Evolutionary conservation across 306 rosid genomes (phyloP), one percentile per base, ranked within the genome.

Genomic region (Trichosanthes truncata): DNA sequence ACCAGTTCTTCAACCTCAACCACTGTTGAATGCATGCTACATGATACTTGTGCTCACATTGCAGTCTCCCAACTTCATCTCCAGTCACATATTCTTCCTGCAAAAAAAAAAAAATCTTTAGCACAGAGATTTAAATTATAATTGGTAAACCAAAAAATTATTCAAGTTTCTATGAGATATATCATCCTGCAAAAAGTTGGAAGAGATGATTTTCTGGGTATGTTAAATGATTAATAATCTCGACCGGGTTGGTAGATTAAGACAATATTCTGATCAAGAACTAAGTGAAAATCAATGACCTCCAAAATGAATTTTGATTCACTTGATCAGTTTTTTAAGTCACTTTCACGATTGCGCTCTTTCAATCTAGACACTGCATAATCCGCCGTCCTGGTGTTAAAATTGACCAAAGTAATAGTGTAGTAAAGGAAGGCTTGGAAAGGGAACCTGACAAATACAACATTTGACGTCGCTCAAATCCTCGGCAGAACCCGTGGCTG

Each of bases 1-100:
- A 96, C 98, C 99, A 96, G 79, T 91, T 96, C 96, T 96, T 96
- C 36, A 89, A 76, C 83, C 89, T 85, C 78, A 96, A 83, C 99
- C 99, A 96, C 45, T 93, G 94, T 77, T 89, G 92, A 86, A 93
- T 77, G 84, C 99, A 96, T 29, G 5, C 86, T 33, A 38, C 67
- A 78, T 93, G 99, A 87, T 86, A 93, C 63, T 80, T 83, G 74
- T 96, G 99, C 84, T 89, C 91, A 40, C 99, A 96, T 55, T 55
- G 79, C 84, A 96, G 80, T 63, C 89, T 85, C 59, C 96, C 99
- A 51, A 96, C 60, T 83, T 90, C 92, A 74, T 96, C 99, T 62
- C 88, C 93, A 59, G 11, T 89, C 72, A 61, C 83, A 66, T 93
- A 96, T 83, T 93, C 98, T 81, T 96, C 98, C 99, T 96, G 89